phyloP scores from a whole-genome alignment of 257 asterid genomes.

The Petunia secreta region DNA sequence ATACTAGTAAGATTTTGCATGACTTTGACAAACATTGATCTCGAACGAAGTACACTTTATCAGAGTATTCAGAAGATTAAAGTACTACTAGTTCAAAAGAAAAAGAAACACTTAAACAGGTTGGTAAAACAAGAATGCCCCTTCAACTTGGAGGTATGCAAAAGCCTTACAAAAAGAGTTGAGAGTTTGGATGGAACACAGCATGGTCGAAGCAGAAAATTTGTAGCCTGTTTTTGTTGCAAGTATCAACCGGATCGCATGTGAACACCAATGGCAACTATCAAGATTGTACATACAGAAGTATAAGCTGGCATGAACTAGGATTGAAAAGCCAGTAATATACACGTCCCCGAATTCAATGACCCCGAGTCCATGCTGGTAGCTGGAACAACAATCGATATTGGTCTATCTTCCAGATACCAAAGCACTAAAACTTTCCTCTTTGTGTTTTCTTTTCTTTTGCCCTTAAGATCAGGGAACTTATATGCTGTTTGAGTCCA shows the following conservation, averaged over 20 bases:
- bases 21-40: neutral
- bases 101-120: neutral
- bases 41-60: neutral
- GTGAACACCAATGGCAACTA: conserved; percentile 83
- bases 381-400: conserved; percentile 64
- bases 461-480: too few relatives aligned
- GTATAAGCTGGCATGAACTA: conserved; percentile 74
- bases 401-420: too few relatives aligned
- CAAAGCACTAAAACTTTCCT: too few relatives aligned
- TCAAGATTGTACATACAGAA: conserved; percentile 84
- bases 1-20: neutral
- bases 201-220: neutral
- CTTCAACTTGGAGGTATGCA: neutral
- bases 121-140: conserved; percentile 16
- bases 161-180: neutral
- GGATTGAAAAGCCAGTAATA: conserved; percentile 81
- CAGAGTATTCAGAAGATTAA: neutral
- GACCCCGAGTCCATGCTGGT: conserved; percentile 75
- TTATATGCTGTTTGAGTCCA: too few relatives aligned
- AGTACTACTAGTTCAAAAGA: neutral
- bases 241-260: conserved; percentile 51
- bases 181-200: neutral
- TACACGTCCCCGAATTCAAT: conserved; percentile 92
- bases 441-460: too few relatives aligned
- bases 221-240: neutral